These are phyloP conservation scores for Zymoseptoria crescenta DNA, from an alignment of 2,329 filamentous ascomycete species.

Conservation along the genomic window DNA sequence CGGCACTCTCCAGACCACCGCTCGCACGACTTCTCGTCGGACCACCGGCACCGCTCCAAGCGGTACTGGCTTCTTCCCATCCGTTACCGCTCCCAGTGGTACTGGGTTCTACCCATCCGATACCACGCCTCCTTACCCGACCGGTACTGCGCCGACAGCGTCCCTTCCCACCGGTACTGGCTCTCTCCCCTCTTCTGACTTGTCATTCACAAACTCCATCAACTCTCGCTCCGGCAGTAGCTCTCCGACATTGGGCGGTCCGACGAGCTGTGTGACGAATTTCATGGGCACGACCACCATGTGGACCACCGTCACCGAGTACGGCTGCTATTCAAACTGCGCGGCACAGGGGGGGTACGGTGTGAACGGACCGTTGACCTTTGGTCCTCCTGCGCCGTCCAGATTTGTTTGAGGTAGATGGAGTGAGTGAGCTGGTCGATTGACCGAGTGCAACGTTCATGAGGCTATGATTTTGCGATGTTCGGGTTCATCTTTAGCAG, in stretches of 20 bases:
- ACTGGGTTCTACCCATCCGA: neutral
- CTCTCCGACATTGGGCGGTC: conserved; percentile 9
- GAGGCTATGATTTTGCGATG: neutral
- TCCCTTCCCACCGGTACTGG: conserved; percentile 2
- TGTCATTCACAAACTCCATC: conserved; percentile 5
- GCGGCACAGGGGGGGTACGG: conserved; percentile 8
- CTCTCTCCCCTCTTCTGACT: conserved; percentile 2
- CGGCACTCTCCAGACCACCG: neutral
- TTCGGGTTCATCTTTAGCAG: neutral
- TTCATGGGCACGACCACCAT: conserved; percentile 19
- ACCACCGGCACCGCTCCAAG: conserved; percentile 1
- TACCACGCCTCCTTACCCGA: neutral
- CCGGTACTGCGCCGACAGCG: neutral
- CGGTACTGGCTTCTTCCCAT: neutral
- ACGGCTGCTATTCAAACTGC: conserved; percentile 16
- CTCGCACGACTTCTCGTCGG: neutral
- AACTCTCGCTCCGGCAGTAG: conserved; percentile 7
- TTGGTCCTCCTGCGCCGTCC: conserved; percentile 8
- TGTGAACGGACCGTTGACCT: conserved; percentile 3
- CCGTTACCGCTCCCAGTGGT: neutral
- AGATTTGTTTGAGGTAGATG: neutral
- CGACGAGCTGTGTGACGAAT: conserved; percentile 15
- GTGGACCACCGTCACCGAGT: conserved; percentile 16
- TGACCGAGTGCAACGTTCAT: neutral
- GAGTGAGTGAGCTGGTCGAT: neutral